Evolutionary conservation across 2,329 filamentous ascomycete species (phyloP).

Genomic region (Pseudogymnoascus sp.): DNA sequence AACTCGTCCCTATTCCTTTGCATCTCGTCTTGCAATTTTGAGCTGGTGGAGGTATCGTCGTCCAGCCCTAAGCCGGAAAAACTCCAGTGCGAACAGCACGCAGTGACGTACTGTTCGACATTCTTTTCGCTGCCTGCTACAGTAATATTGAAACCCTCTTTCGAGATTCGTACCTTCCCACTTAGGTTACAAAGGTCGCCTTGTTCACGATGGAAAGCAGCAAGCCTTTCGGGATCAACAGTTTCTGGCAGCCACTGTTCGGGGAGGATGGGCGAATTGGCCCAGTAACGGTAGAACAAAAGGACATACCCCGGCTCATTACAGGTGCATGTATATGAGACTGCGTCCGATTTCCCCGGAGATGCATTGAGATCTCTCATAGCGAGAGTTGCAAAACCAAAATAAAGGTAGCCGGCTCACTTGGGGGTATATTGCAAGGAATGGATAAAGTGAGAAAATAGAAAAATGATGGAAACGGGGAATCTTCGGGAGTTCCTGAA

Average conservation of each 20-base stretch:
- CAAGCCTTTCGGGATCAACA: slow-evolving; percentile 16
- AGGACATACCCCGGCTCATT: slow-evolving; percentile 23
- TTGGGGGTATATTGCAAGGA: not conserved
- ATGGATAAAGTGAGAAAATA: not conserved
- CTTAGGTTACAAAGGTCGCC: slow-evolving; percentile 18
- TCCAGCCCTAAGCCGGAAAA: slow-evolving; percentile 22
- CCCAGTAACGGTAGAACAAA: slow-evolving; percentile 30
- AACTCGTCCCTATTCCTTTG: slow-evolving; percentile 16
- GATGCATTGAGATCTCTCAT: not conserved
- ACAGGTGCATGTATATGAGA: slow-evolving; percentile 28
- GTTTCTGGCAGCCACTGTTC: slow-evolving; percentile 1
- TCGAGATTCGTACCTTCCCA: slow-evolving; percentile 27
- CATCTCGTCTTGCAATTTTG: not conserved
- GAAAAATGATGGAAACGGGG: not conserved
- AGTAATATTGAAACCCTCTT: slow-evolving; percentile 30
- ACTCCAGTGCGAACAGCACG: slow-evolving; percentile 26
- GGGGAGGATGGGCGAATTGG: slow-evolving; percentile 21
- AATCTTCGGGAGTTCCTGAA: not conserved
- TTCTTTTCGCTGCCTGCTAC: slow-evolving; percentile 22
- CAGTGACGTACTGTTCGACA: slow-evolving; percentile 23
- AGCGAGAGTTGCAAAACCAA: not conserved
- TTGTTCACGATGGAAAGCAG: slow-evolving; percentile 21
- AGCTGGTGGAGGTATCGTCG: slow-evolving; percentile 9
- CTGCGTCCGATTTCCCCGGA: slow-evolving; percentile 24
- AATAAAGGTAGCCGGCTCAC: not conserved